Evolutionary conservation across 176 grass and related monocot species (phyloP).

Genomic region (Paspalum vaginatum): DNA sequence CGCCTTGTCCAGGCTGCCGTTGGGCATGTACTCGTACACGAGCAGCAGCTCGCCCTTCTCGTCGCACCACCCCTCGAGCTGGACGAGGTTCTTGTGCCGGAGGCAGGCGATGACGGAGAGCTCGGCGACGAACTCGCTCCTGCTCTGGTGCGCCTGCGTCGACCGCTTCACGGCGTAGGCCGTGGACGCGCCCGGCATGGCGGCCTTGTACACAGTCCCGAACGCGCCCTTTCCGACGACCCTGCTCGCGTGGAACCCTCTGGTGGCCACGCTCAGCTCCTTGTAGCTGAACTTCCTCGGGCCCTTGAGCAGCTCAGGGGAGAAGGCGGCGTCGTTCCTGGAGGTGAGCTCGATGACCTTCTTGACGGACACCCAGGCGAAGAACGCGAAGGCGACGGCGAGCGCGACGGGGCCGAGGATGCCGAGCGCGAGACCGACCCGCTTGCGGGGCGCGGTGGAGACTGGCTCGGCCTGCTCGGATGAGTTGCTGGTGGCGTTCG

Average conservation of each 20-base stretch:
- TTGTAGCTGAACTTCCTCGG: slow-evolving; percentile 88
- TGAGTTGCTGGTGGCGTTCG: slow-evolving; percentile 26
- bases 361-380: slow-evolving; percentile 61
- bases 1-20: slow-evolving; percentile 81
- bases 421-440: slow-evolving; percentile 50
- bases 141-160: slow-evolving; percentile 80
- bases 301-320: slow-evolving; percentile 62
- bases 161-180: slow-evolving; percentile 77
- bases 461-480: slow-evolving; percentile 14
- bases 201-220: slow-evolving; percentile 83
- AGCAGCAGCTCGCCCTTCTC: slow-evolving; percentile 76
- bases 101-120: slow-evolving; percentile 81
- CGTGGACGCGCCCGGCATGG: slow-evolving; percentile 30
- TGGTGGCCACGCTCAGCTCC: slow-evolving; percentile 71
- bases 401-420: slow-evolving; percentile 69
- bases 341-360: slow-evolving; percentile 51
- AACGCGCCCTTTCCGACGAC: slow-evolving; percentile 83
- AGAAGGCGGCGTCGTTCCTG: slow-evolving; percentile 35
- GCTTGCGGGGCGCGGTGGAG: slow-evolving; percentile 23
- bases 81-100: slow-evolving; percentile 90
- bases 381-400: slow-evolving; percentile 51
- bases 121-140: slow-evolving; percentile 81
- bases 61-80: slow-evolving; percentile 84
- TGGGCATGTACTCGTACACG: slow-evolving; percentile 94
- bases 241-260: slow-evolving; percentile 73